Base-by-base conservation (phyloP, 176 grass and related monocot species). In the Carex myosuroides region DNA sequence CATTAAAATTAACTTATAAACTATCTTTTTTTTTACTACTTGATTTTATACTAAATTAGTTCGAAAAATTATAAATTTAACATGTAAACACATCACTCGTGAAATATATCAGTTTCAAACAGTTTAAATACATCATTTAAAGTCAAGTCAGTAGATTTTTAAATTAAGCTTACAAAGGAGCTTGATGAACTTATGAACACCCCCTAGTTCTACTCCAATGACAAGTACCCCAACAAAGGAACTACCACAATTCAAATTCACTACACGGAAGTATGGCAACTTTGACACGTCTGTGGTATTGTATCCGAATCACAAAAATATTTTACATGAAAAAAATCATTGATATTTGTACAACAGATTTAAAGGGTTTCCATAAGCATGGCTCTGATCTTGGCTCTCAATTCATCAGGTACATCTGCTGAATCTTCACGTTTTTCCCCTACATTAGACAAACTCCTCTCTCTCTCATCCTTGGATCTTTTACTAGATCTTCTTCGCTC, bases 301-400 rank as follows among this genome's bases (percentile, higher is more conserved):
- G 70, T 1, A 75, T 76, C 48, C 53, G 1, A 52, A 75, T 54
- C 41, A 72, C 41, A 72, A 21, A 21, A 21, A 44, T 41, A 13
- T 12, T 21, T 24, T 1, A 72, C 18, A 52, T 68, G 54, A 24
- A 55, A 54, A 55, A 16, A 24, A 76, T 13, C 12, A 8, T 1
- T 16, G n/a, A 17, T 76, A 76, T 21, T 29, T 16, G 10, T 26
- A 26, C 21, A 76, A 55, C 72, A 66, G 2, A 82, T 82, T 70
- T 90, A 98, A 79, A 93, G 12, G 16, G 88, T 93, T 78, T 95
- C 85, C 13, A 89, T 63, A 41, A 98, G 70, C 96, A 98, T 98
- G 0, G 93, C 91, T 87, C 89, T 90, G 50, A 93, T 89, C 90
- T 95, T 98, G 20, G 91, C 91, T 80, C 93, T 91, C 26, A 98